A percentile compares a stretch with the other conserved stretches of the same genome.
Evolutionary conservation across 352 stramenopile genomes (phyloP).

Genomic region (Pythium guiyangense): DNA sequence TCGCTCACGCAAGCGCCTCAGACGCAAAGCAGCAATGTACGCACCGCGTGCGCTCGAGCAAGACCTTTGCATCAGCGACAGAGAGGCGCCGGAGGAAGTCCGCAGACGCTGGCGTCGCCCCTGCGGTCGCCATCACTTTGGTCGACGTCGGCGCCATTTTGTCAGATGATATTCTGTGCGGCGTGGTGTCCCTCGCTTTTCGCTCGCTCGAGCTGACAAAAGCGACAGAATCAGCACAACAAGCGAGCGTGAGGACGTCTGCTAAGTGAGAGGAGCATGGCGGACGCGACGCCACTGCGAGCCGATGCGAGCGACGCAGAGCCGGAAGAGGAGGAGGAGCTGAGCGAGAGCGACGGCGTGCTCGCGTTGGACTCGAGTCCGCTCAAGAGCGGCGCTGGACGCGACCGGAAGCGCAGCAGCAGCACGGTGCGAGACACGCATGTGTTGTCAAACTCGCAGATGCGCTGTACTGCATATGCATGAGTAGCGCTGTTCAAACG

Average conservation of each 20-base stretch:
- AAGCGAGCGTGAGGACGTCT: background rate
- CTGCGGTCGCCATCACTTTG: background rate
- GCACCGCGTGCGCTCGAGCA: constrained; percentile 73
- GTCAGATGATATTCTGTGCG: background rate
- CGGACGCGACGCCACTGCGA: background rate
- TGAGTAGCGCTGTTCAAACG: background rate
- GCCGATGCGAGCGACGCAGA: constrained; percentile 7
- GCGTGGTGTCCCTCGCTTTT: background rate
- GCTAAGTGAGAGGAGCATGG: constrained; percentile 4
- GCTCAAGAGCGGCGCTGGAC: constrained; percentile 4
- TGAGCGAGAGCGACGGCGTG: constrained; percentile 5
- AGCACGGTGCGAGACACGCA: constrained; percentile 3
- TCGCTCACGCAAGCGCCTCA: too few species aligned
- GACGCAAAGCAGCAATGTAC: constrained; percentile 5
- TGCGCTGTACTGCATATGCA: background rate
- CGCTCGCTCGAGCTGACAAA: background rate
- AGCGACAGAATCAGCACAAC: background rate
- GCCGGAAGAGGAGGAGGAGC: constrained; percentile 8
- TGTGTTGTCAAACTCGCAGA: background rate
- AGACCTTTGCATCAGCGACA: constrained; percentile 77
- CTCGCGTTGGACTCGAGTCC: constrained; percentile 11
- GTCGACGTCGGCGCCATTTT: constrained; percentile 5
- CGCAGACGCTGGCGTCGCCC: constrained; percentile 9
- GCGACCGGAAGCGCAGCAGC: constrained; percentile 12
- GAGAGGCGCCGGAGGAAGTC: constrained; percentile 78